Base-by-base conservation (phyloP, 2,329 filamentous ascomycete species). In the Fulvia fulva region DNA sequence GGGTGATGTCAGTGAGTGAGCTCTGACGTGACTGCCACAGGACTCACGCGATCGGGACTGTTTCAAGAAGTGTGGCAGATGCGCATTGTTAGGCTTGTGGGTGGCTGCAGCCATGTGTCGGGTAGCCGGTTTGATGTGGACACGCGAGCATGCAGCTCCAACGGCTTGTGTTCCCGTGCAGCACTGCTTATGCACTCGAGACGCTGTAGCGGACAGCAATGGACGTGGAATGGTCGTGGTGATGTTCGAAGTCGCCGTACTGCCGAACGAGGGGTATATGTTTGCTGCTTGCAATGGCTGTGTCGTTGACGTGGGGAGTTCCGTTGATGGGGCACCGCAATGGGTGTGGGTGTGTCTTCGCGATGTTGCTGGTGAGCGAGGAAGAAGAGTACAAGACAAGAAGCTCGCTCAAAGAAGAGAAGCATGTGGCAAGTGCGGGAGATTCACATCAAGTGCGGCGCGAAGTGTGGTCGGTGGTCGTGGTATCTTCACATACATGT, bases 41-140 rank as follows among this genome's bases (percentile, higher is more conserved):
- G 49, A 14, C 43, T 50, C 12, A 80, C 83, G 81, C 70, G 74
- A 65, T 60, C 75, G 76, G 25, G 73, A 76, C 55, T 81, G 71
- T 34, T 73, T 74, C 57, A 87, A 73, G 70, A 87, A 87, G 14
- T 77, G 73, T 22, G 83, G 82, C 58, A 83, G 72, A 51, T 53
- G 47, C 58, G 44, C 19, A 43, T 60, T 51, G 44, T 41, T 57
- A 16, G 23, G 26, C 46, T 30, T 30, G 5, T 56, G 57, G 41
- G 37, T 57, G 58, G 61, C 54, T 52, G 59, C 58, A 55, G 60
- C 57, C 59, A 63, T 63, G 56, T 60, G 58, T 55, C 55, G 57
- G 45, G 52, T 51, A 52, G 58, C 44, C 25, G 46, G 11, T 16
- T 50, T 30, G 9, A 3, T 28, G 46, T 41, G 44, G 44, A 46